Evolutionary conservation across 169 alveolate genomes (phyloP), one percentile per base, ranked within the genome.

Genomic region (Plasmodium inui): DNA sequence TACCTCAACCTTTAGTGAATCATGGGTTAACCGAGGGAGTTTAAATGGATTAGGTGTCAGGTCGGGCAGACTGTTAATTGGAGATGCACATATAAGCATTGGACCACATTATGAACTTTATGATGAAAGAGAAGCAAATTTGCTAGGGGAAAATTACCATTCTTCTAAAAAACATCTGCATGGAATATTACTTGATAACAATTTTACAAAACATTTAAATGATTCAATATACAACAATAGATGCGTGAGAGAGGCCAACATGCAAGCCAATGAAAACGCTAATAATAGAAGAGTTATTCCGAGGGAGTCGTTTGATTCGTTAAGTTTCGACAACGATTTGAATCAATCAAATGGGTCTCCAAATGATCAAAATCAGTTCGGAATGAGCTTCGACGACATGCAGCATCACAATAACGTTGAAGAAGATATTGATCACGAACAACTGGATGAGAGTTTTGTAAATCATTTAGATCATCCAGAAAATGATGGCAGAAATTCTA

Each of bases 11-110:
- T 30, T 8, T 41, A 5, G 67, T 78, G 50, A 78, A 78, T 19
- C 84, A 78, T 78, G 84, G 71, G n/a, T 17, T 78, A 78, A 41
- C 39, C 39, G 53, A 78, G 22, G 71, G 28, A 78, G 50, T 0
- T 10, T 41, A 78, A 78, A 78, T 78, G 84, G 6, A 78, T 17
- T 78, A 41, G 53, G 50, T 39, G 44, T 26, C 9, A 78, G 84
- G 61, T 78, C 19, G 44, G 39, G 61, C 9, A 78, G 84, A 78
- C 2, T 34, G 17, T 10, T 78, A 78, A 78, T 12, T 32, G 84
- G 61, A 78, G 84, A 61, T 19, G 34, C 22, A 78, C 39, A 19
- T 28, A 19, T 37, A 78, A 46, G 50, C 14, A 14, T 10, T 28
- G 50, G 39, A n/a, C 19, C 17, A 32, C 2, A n/a, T 14, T 78